Percentiles rank a stretch among this genome's conserved stretches.
These are phyloP conservation scores for Haplosporangium sp. DNA, from an alignment of 371 early-diverging fungal genomes.

Conservation along the genomic window DNA sequence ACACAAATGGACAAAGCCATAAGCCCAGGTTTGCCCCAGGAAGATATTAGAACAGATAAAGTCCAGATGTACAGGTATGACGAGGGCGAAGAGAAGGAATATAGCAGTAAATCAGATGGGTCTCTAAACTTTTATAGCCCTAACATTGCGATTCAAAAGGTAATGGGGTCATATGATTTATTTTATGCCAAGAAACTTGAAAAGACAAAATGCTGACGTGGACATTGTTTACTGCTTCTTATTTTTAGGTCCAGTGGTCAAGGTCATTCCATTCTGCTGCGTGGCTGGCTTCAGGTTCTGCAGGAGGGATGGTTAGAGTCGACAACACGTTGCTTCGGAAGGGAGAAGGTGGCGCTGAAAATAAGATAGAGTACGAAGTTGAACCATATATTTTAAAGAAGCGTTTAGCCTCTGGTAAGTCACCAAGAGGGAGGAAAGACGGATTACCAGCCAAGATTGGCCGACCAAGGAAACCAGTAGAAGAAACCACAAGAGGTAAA, in stretches of 20 bases:
- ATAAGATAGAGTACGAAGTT: constrained; percentile 28
- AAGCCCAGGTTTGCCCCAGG: not conserved
- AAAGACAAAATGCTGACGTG: not conserved
- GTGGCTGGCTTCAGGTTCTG: constrained; percentile 48
- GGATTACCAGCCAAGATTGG: constrained; percentile 16
- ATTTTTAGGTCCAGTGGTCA: constrained; percentile 44
- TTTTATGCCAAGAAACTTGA: not conserved
- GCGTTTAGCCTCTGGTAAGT: constrained; percentile 6
- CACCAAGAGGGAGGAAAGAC: not conserved
- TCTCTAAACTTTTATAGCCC: constrained; percentile 21
- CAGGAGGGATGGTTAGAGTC: constrained; percentile 41
- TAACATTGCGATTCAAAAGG: constrained; percentile 45
- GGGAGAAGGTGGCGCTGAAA: constrained; percentile 20
- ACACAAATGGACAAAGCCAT: not conserved
- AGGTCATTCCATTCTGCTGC: constrained; percentile 40
- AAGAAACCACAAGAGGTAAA: constrained; percentile 12
- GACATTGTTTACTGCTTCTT: not conserved
- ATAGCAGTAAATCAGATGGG: constrained; percentile 16
- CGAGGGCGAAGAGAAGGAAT: constrained; percentile 34
- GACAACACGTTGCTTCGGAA: constrained; percentile 47
- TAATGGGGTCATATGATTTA: not conserved
- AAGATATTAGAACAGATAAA: not conserved
- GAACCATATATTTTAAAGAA: constrained; percentile 38
- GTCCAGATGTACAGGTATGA: not conserved
- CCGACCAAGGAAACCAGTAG: constrained; percentile 9